Percentiles rank a stretch among this genome's conserved stretches.
Conservation (phyloP, 768 basidiomycete genomes). For the Rhodotorula toruloides region DNA sequence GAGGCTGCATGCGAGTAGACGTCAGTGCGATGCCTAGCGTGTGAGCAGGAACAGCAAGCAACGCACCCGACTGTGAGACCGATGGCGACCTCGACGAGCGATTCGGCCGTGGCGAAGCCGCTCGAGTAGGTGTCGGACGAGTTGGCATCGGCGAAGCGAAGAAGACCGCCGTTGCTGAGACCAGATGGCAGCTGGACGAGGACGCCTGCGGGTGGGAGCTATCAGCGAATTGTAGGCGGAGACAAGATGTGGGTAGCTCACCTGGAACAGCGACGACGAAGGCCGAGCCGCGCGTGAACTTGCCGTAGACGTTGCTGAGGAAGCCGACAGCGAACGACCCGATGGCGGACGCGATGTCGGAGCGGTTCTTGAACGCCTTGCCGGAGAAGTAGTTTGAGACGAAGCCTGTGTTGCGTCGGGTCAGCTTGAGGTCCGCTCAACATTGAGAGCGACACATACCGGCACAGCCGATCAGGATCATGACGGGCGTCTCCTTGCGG, state of each 20-base stretch:
- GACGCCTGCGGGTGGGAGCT: slow-evolving; percentile 47
- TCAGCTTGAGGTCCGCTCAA: slow-evolving; percentile 39
- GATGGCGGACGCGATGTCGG: slow-evolving; percentile 70
- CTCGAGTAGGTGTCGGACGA: too few species aligned
- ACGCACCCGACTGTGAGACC: slow-evolving; percentile 65
- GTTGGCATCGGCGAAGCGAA: slow-evolving; percentile 61
- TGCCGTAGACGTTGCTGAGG: slow-evolving; percentile 69
- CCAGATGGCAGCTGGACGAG: slow-evolving; percentile 81
- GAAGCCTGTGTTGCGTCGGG: slow-evolving; percentile 71
- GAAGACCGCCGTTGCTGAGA: slow-evolving; percentile 69
- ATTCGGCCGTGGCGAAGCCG: slow-evolving; percentile 69
- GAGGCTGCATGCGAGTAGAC: slow-evolving; percentile 68
- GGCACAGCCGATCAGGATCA: slow-evolving; percentile 41
- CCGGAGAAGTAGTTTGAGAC: slow-evolving; percentile 66
- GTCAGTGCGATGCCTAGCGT: slow-evolving; percentile 58
- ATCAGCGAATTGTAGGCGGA: slow-evolving; percentile 7
- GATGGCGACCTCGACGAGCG: slow-evolving; percentile 70
- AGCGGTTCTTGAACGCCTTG: slow-evolving; percentile 43
- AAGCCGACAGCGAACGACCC: slow-evolving; percentile 78
- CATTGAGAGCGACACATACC: slow-evolving; percentile 1
- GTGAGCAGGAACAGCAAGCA: slow-evolving; percentile 57
- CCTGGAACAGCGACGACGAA: slow-evolving; percentile 76
- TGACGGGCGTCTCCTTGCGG: slow-evolving; percentile 50
- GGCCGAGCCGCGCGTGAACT: slow-evolving; percentile 63
- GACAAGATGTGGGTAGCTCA: background rate